Base-by-base conservation (phyloP, 2,329 filamentous ascomycete species). In the Pseudogymnoascus sp. region DNA sequence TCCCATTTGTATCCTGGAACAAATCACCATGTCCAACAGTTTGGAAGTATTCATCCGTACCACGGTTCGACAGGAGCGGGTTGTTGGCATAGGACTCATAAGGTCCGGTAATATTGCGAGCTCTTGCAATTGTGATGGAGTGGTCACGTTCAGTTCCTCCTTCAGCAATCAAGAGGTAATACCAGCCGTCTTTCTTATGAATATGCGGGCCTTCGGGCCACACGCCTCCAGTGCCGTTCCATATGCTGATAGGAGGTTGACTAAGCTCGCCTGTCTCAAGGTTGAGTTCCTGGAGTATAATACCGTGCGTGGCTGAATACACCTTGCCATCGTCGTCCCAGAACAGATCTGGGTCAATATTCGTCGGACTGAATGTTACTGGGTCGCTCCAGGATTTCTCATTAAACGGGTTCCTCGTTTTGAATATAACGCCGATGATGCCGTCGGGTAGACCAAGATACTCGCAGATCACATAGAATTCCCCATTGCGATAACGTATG, bases 341-440 rank as follows among this genome's bases (percentile, higher is more conserved):
- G 69, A 84, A 84, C 3, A 84, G 71, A 1, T 78, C 81, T 0
- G 84, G 83, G 66, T 87, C 84, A 66, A 87, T 86, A 1, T 83
- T 83, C 0, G 81, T 85, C 0, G 80, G 82, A 68, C 85, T 86
- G 68, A 77, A 75, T 66, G 82, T 82, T 6, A 82, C 69, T 0
- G 83, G 82, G 58, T 86, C 83, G 0, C 81, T 83, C 84, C 84
- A 86, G 0, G 83, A 82, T 0, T 83, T 84, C 37, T 80, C 76
- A 60, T 86, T 81, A 4, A 73, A 66, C 0, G 77, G 72, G 79
- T 83, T 74, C 9, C 75, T 72, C 0, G 79, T 82, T 63, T 73
- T 77, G 47, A 53, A 53, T 33, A 53, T 28, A 20, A 53, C 47
- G 15, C 25, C 47, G 9, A 33, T 33, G 5, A 33, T 53, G 25